Evolutionary conservation across 1,284 basidiomycete species (phyloP), one percentile per base, ranked within the genome.

Genomic region (Neolentinus lepideus): DNA sequence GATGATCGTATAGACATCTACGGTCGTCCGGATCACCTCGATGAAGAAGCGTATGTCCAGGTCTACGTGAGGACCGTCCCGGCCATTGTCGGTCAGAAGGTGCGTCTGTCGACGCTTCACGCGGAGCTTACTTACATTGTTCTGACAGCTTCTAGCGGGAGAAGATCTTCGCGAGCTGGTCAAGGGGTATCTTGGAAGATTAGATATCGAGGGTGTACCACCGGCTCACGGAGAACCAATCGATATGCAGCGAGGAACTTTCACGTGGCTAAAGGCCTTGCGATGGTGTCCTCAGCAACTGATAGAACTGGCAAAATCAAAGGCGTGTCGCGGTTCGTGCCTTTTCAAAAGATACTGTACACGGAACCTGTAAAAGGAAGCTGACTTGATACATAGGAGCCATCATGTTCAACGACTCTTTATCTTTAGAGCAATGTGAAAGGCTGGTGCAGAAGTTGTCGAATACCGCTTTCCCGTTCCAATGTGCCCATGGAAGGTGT

Each of bases 381-480:
- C 27, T 24, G n/a, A 38, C 2, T 14, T 53, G 21, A 51, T 27
- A 45, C 25, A 9, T 66, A 94, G 92, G 92, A 51, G 92, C 94
- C 0, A 90, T 97, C 69, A 98, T 98, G 95, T 98, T 98, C 76
- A 94, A 94, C 62, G 95, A 98, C 67, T 59, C 75, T 0, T 76
- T 98, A 51, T 80, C 75, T 16, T 55, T 70, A 2, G 76, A 79
- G 33, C 92, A 96, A 65, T 92, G 91, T 67, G 67, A 78, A 61
- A 75, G 77, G 27, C 78, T 98, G 38, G 73, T 98, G 35, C 61
- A 65, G 4, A 78, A 84, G 60, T 75, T 98, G 22, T 77, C 84
- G 2, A 66, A 78, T 57, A 91, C 92, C 1, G 76, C 79, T 2
- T 88, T 92, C 62, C 94, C 95, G 1, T 97, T 96, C 69, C 90